phyloP scores from a whole-genome alignment of 2,329 filamentous ascomycete species.

The Verticillium tricorpus region DNA sequence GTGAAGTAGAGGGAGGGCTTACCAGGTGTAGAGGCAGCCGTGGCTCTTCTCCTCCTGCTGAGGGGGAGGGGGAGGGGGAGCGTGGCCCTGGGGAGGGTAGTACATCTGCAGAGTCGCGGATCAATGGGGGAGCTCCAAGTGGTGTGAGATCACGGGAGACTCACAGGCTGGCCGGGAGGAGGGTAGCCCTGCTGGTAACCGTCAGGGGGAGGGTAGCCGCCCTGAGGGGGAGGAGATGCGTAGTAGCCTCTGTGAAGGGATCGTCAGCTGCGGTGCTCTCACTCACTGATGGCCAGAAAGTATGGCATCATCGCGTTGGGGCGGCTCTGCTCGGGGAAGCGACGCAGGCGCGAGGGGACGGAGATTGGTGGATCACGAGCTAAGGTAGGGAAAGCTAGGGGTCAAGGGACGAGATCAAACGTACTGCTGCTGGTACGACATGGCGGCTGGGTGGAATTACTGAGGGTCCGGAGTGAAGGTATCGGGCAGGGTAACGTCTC shows the following conservation, averaged over 20 bases:
- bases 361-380: background rate
- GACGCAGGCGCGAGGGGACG: background rate
- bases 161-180: slow-evolving; percentile 14
- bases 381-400: background rate
- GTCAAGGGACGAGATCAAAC: background rate
- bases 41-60: slow-evolving; percentile 33
- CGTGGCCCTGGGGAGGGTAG: slow-evolving; percentile 20
- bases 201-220: slow-evolving; percentile 17
- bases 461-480: slow-evolving; percentile 1
- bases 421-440: slow-evolving; percentile 5
- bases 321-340: background rate
- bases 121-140: background rate
- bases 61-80: slow-evolving; percentile 21
- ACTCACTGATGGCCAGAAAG: background rate
- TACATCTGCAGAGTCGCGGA: slow-evolving; percentile 11
- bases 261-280: background rate
- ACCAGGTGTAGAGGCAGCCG: slow-evolving; percentile 36
- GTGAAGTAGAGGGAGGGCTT: slow-evolving; percentile 2
- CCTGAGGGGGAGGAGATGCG: slow-evolving; percentile 15
- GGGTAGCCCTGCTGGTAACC: slow-evolving; percentile 7
- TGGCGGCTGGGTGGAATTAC: background rate
- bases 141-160: background rate
- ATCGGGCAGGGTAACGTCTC: background rate
- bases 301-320: background rate
- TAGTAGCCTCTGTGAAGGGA: slow-evolving; percentile 8